Evolutionary conservation across 257 asterid genomes (phyloP), one percentile per base, ranked within the genome.

Genomic region (Solanum chiquidenum): DNA sequence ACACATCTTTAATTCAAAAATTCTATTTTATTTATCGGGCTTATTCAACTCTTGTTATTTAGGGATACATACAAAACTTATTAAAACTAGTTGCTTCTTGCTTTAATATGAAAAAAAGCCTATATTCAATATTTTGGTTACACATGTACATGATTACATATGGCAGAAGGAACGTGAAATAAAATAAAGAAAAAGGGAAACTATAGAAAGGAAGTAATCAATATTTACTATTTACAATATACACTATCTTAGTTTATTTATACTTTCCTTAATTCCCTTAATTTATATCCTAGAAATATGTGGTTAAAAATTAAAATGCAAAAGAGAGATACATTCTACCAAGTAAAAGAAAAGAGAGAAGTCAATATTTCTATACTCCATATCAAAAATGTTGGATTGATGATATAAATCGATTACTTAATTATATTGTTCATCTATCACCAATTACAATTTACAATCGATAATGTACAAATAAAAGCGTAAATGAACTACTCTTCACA

Each of bases 301-400:
- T 58, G 27, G 68, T 1, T 6, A 0, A 0, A 0, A 58, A 18
- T 0, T 55, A 49, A 49, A 14, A 49, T 49, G 21, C 60, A 14
- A 14, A 49, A 49, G 60, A 49, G 7, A 49, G 21, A 5, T 11
- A 20, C n/a, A 21, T 21, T 3, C 68, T 58, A 21, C 68, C 68
- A 1, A 58, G 9, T 58, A 58, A 58, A 58, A 21, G 12, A 58
- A 58, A 20, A 58, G 27, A 58, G 27, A 58, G 27, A 58, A 7
- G 9, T 58, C 27, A 58, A 55, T 55, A 52, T 6, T 52, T 52
- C 1, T 52, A 16, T 52, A 52, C 23, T 16, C 9, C 23, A 52
- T 6, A 52, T 52, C 0, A 1, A 6, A 52, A 55, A 55, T 55
- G 5, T 52, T 55, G 64, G 25, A 55, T 20, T 55, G 4, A 55